Evolutionary conservation across 2,329 filamentous ascomycete species (phyloP), one percentile per base, ranked within the genome.

Genomic region (Verticillium longisporum): DNA sequence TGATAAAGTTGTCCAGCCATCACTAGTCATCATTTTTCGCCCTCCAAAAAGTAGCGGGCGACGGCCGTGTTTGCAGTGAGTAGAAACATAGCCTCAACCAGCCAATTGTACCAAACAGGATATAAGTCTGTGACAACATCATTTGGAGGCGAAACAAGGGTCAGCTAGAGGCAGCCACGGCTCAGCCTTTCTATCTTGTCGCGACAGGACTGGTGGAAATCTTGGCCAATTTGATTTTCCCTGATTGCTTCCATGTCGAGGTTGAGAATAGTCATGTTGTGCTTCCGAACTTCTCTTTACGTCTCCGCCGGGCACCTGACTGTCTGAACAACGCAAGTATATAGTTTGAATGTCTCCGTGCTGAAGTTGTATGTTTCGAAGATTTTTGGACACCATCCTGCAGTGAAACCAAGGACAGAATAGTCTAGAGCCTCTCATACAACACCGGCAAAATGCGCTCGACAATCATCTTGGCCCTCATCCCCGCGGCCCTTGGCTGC

Each of bases 401-500:
- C 38, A 45, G 38, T 9, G 38, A 45, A n/a, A n/a, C 1, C 38
- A n/a, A 41, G 6, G 38, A 15, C 38, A 41, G 5, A 41, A 2
- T 11, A 41, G 14, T 41, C 13, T n/a, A 2, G 1, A 41, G 38
- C 11, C 15, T 15, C 15, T 41, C 10, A 15, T 6, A 41, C 6
- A 26, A 6, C n/a, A 14, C 7, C 45, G 45, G 9, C 45, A 53
- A 53, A 18, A 68, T 68, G 66, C 64, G 66, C 33, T 60, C 61
- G 55, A 54, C 63, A 53, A 56, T 64, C 45, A 59, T 69, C n/a
- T 63, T 70, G 36, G 65, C 61, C 18, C 60, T 68, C 11, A 56
- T 68, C 11, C 67, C 68, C 14, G 64, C 61, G 55, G 69, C 65
- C 18, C 58, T 69, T 53, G 70, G 68, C 38, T 73, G 72, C 64